These are phyloP conservation scores for Collybiopsis luxurians DNA, from an alignment of 768 basidiomycete genomes.

Conservation along the genomic window DNA sequence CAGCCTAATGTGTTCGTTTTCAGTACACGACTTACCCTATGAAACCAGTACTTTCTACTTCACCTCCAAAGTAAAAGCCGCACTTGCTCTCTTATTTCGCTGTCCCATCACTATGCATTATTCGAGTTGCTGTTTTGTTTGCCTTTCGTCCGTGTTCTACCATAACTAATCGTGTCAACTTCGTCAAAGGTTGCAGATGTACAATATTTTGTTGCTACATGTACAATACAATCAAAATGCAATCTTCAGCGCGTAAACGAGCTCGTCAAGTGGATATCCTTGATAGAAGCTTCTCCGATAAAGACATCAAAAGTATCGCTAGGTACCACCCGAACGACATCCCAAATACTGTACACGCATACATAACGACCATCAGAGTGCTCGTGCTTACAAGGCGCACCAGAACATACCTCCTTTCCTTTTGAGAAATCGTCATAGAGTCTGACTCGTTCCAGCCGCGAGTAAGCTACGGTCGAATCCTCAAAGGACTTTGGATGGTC, in stretches of 20 bases:
- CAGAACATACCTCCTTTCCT: conserved; percentile 44
- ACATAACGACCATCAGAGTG: too few relatives aligned
- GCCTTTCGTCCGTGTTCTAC: too few relatives aligned
- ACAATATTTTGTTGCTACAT: too few relatives aligned
- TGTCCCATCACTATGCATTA: too few relatives aligned
- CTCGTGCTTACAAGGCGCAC: background rate
- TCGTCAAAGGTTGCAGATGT: too few relatives aligned
- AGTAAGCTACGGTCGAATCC: conserved; percentile 51
- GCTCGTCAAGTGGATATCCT: conserved; percentile 42
- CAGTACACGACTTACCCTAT: conserved; percentile 10
- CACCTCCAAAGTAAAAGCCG: background rate
- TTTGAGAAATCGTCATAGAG: conserved; percentile 36
- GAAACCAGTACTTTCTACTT: conserved; percentile 3
- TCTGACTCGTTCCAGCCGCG: conserved; percentile 30
- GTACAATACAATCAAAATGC: too few relatives aligned
- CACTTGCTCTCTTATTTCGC: too few relatives aligned
- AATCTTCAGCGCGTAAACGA: conserved; percentile 12
- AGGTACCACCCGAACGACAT: conserved; percentile 50
- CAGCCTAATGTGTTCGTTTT: background rate
- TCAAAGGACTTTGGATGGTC: conserved; percentile 47
- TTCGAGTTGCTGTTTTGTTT: too few relatives aligned
- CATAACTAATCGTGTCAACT: too few relatives aligned
- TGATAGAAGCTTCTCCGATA: conserved; percentile 52
- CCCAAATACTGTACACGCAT: conserved; percentile 58
- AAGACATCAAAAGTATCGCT: conserved; percentile 49